A percentile compares a stretch with the other conserved stretches of the same genome.
Evolutionary conservation across 1,139 yeast genomes (phyloP).

Genomic region (Insectozyma bohioensis): DNA sequence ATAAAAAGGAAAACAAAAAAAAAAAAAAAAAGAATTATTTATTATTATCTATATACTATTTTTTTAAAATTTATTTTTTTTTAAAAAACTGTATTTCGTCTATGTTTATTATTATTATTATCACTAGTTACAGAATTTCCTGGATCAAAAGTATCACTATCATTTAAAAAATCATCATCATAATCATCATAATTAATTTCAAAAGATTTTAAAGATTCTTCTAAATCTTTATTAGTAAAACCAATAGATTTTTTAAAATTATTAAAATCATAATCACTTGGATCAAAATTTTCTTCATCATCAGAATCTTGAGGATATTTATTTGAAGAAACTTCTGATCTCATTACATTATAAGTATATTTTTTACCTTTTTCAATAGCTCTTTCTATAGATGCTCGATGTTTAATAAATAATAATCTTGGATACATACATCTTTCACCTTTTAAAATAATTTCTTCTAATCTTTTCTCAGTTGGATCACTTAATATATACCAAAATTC

Average conservation of each 20-base stretch:
- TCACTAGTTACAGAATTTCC: not conserved
- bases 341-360: conserved; percentile 7
- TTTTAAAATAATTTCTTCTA: conserved; percentile 55
- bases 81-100: conserved; percentile 15
- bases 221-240: conserved; percentile 7
- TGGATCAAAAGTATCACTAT: conserved; percentile 15
- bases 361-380: conserved; percentile 56
- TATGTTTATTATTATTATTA: conserved; percentile 2
- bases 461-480: conserved; percentile 62
- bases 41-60: conserved; percentile 1
- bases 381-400: conserved; percentile 62
- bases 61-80: not conserved
- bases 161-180: conserved; percentile 16
- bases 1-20: not conserved
- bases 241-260: conserved; percentile 10
- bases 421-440: conserved; percentile 74
- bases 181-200: conserved; percentile 10
- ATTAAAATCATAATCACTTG: conserved; percentile 12
- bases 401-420: conserved; percentile 59
- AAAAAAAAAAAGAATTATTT: not conserved
- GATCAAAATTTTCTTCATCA: conserved; percentile 15
- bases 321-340: conserved; percentile 3
- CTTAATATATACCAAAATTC: conserved; percentile 68
- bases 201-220: conserved; percentile 7
- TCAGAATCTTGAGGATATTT: conserved; percentile 10